These are phyloP conservation scores for Cyclanthera cordifolia DNA, from an alignment of 306 rosid species.

Conservation along the genomic window DNA sequence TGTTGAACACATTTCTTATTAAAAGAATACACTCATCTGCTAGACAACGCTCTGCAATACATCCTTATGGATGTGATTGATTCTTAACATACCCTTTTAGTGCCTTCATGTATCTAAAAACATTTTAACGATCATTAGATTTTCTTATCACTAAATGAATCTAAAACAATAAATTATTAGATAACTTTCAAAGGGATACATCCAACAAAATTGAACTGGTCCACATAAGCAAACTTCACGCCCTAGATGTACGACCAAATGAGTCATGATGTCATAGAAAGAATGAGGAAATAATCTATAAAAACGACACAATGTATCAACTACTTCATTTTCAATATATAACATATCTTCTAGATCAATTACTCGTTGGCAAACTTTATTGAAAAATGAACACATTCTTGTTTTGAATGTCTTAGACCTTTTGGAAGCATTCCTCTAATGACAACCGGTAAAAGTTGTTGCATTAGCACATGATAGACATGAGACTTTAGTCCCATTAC, in stretches of 20 bases:
- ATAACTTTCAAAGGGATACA: not conserved
- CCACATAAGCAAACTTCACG: not conserved
- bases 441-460: no score
- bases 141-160: not conserved
- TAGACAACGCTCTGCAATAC: not conserved
- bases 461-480: no score
- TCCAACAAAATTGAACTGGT: no score
- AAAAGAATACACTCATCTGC: not conserved
- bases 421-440: not conserved
- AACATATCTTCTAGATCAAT: not conserved
- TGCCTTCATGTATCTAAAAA: not conserved
- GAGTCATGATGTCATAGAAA: not conserved
- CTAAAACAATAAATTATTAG: not conserved
- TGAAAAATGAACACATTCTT: not conserved
- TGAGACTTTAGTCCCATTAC: no score
- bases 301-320: not conserved
- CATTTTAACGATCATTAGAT: not conserved
- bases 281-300: not conserved
- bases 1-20: not conserved
- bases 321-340: no score
- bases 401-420: not conserved
- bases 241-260: not conserved
- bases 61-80: not conserved
- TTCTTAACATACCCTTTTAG: not conserved
- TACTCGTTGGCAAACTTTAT: not conserved